Evolutionary conservation across 2,329 filamentous ascomycete species (phyloP).

Genomic region (Fusarium miscanthi): DNA sequence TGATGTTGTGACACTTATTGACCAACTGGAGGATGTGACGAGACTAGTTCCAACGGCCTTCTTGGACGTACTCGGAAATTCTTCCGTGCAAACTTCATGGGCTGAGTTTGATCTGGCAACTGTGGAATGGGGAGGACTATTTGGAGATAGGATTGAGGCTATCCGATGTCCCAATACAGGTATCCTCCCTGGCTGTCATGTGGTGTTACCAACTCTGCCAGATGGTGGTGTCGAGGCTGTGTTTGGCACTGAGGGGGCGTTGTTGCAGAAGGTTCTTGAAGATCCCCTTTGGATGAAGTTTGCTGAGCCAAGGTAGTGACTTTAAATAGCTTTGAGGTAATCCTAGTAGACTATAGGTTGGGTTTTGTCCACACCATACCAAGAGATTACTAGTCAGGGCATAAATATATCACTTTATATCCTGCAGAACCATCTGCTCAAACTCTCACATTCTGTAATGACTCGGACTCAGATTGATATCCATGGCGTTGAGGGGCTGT

Average conservation of each 20-base stretch:
- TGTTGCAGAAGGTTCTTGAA: conserved; percentile 5
- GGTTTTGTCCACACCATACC: no score
- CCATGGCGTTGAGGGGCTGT: no score
- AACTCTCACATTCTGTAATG: no score
- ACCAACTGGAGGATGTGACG: conserved; percentile 9
- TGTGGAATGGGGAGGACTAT: conserved; percentile 9
- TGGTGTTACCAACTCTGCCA: conserved; percentile 10
- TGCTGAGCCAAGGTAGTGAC: conserved; percentile 4
- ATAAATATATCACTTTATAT: no score
- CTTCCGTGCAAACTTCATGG: conserved; percentile 26
- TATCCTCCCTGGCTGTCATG: conserved; percentile 13
- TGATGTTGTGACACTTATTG: conserved; percentile 16
- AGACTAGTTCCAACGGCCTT: conserved; percentile 23
- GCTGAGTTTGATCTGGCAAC: conserved; percentile 7
- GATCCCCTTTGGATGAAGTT: conserved; percentile 21
- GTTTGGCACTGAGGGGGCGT: neutral
- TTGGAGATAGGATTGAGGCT: conserved; percentile 18
- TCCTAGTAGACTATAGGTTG: no score
- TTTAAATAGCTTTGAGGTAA: no score
- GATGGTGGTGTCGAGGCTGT: conserved; percentile 25
- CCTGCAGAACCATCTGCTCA: no score
- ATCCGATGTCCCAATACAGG: conserved; percentile 19
- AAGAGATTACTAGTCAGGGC: no score
- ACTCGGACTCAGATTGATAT: no score
- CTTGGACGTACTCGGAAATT: conserved; percentile 10